These are phyloP conservation scores for Millerago galiae DNA, from an alignment of 805 yeast genomes.

Conservation along the genomic window DNA sequence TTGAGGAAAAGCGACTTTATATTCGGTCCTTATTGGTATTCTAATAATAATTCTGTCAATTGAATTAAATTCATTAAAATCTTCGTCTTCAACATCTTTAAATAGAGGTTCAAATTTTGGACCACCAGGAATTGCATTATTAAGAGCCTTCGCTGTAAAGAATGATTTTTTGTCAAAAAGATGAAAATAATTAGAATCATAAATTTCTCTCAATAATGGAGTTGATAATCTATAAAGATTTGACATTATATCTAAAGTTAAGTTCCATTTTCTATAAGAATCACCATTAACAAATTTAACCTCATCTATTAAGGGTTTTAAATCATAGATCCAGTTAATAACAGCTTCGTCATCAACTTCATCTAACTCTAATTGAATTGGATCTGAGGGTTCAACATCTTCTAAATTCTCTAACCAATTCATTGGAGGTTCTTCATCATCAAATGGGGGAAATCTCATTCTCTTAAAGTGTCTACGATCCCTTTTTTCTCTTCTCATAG, in stretches of 20 bases:
- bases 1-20: constrained; percentile 80
- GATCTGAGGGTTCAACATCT: constrained; percentile 64
- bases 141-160: constrained; percentile 85
- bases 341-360: constrained; percentile 54
- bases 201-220: constrained; percentile 59
- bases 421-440: constrained; percentile 94
- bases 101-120: constrained; percentile 89
- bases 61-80: constrained; percentile 84
- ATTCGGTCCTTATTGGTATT: constrained; percentile 70
- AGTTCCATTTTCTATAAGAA: constrained; percentile 67
- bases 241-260: constrained; percentile 57
- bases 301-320: constrained; percentile 62
- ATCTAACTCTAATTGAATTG: constrained; percentile 62
- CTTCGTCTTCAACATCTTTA: constrained; percentile 62
- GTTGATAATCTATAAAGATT: constrained; percentile 58
- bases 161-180: constrained; percentile 76
- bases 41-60: constrained; percentile 84
- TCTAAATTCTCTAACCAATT: constrained; percentile 77
- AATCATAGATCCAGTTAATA: constrained; percentile 76
- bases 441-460: constrained; percentile 92
- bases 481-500: constrained; percentile 91
- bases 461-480: constrained; percentile 87
- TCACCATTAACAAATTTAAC: constrained; percentile 59
- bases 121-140: constrained; percentile 87
- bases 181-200: constrained; percentile 49